Conservation (phyloP, 2,329 filamentous ascomycete species). For the Neonectria ditissima region DNA sequence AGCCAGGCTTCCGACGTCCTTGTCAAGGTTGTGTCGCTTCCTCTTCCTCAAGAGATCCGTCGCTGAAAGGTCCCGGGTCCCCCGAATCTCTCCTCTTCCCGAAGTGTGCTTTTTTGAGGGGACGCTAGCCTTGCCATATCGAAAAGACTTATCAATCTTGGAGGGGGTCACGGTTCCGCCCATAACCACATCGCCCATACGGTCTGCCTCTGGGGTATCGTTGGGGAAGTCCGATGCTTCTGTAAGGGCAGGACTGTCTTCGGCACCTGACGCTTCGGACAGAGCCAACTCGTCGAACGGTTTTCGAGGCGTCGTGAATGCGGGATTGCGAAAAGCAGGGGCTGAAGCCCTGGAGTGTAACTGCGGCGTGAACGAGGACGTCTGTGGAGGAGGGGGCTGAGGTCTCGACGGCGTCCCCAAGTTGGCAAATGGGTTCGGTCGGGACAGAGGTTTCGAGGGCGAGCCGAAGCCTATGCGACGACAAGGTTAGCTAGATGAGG, state of each 20-base stretch:
- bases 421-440: slow-evolving; percentile 52
- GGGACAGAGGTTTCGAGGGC: slow-evolving; percentile 50
- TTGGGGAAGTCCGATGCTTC: slow-evolving; percentile 66
- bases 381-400: slow-evolving; percentile 53
- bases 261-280: slow-evolving; percentile 68
- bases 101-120: slow-evolving; percentile 58
- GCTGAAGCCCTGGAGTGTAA: slow-evolving; percentile 57
- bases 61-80: slow-evolving; percentile 54
- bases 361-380: slow-evolving; percentile 61
- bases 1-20: slow-evolving; percentile 63
- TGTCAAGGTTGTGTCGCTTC: slow-evolving; percentile 64
- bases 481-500: slow-evolving; percentile 34
- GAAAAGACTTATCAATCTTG: slow-evolving; percentile 59
- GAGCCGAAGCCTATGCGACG: slow-evolving; percentile 51
- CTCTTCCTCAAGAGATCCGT: slow-evolving; percentile 65
- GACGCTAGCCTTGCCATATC: slow-evolving; percentile 55
- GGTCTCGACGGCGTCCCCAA: slow-evolving; percentile 56
- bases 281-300: slow-evolving; percentile 64
- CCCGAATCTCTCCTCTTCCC: slow-evolving; percentile 74
- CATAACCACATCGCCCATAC: slow-evolving; percentile 57
- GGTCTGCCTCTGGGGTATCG: slow-evolving; percentile 65
- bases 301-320: slow-evolving; percentile 73
- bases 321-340: slow-evolving; percentile 70
- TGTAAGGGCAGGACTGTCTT: slow-evolving; percentile 70
- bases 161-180: slow-evolving; percentile 59